phyloP scores from a whole-genome alignment of 768 basidiomycete species.

The Ramaria sp. region DNA sequence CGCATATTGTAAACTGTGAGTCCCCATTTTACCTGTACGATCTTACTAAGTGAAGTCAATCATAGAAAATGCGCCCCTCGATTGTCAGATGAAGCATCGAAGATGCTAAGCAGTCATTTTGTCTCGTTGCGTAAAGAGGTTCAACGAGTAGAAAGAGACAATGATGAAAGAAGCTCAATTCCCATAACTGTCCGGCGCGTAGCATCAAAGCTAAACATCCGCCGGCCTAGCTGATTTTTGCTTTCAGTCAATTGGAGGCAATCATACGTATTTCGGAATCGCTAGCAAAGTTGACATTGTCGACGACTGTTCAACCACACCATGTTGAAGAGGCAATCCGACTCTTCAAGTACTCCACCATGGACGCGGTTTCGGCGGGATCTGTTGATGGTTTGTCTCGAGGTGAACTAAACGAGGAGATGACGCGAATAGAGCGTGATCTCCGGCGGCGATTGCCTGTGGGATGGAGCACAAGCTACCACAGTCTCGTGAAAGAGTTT shows the following conservation, averaged over 20 bases:
- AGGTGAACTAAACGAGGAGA: conserved; percentile 88
- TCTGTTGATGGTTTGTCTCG: conserved; percentile 87
- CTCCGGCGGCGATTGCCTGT: conserved; percentile 74
- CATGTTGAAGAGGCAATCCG: conserved; percentile 98
- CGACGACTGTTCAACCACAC: conserved; percentile 74
- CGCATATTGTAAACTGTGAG: conserved; percentile 88
- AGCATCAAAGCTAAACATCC: not conserved
- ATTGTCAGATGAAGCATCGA: conserved; percentile 85
- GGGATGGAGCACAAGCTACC: conserved; percentile 96
- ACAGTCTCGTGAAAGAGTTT: conserved; percentile 86
- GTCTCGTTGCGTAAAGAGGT: conserved; percentile 89
- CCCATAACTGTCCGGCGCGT: conserved; percentile 93
- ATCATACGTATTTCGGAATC: conserved; percentile 99
- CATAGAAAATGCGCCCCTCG: conserved; percentile 92
- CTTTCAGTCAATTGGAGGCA: conserved; percentile 78
- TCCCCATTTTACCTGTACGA: conserved; percentile 2
- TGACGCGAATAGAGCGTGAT: conserved; percentile 82
- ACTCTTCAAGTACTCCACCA: conserved; percentile 96
- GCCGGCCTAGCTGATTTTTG: not conserved
- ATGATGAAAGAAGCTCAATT: conserved; percentile 94
- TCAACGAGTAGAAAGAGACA: conserved; percentile 91
- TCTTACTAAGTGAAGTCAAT: not conserved
- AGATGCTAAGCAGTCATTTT: conserved; percentile 94
- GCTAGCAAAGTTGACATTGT: conserved; percentile 86
- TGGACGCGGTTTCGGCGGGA: conserved; percentile 96